Base-by-base conservation (phyloP, 2,329 filamentous ascomycete genomes). In the Davidsoniella eucalypti region DNA sequence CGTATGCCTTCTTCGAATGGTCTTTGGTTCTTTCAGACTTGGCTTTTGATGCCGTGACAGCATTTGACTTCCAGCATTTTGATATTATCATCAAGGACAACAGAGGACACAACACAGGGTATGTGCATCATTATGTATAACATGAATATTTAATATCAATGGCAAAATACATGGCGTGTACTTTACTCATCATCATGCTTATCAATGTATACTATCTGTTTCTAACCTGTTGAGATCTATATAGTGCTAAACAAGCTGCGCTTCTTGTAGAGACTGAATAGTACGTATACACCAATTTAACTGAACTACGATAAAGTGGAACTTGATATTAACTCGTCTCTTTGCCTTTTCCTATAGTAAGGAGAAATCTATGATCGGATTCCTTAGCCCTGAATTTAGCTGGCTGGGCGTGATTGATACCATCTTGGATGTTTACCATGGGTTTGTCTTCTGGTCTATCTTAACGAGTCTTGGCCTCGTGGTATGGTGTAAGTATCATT, bases 1-100 rank as follows among this genome's bases (percentile, higher is more conserved):
- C 75, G 48, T 98, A 98, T 65, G 83, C 92, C 55, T 95, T 98
- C 67, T 95, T 96, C 65, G 92, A 98, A 66, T 98, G 92, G 92
- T 72, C 87, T 18, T 72, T 98, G 55, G 87, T 98, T 61, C 70
- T 98, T 57, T 86, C 94, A 63, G 92, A 98, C 64, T 87, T 98
- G 52, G 90, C 77, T 26, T 98, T 98, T 67, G 92, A 98, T 68
- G 87, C 92, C 48, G 83, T 96, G 53, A 96, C 92, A 9, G 82
- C 86, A 52, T 70, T 94, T 59, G 92, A 98, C 69, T 98, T 96
- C 69, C 74, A 80, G 55, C 78, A 82, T 50, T 84, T 96, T 61
- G 90, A 96, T 64, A 69, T 98, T 60, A 74, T 87, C 58, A 73
- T 98, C 56, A 86, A 78, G 70, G 90, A 96, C 69, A 75, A 88